These are phyloP conservation scores for Ceratocystis lukuohia DNA, from an alignment of 2,329 filamentous ascomycete genomes.

Conservation along the genomic window DNA sequence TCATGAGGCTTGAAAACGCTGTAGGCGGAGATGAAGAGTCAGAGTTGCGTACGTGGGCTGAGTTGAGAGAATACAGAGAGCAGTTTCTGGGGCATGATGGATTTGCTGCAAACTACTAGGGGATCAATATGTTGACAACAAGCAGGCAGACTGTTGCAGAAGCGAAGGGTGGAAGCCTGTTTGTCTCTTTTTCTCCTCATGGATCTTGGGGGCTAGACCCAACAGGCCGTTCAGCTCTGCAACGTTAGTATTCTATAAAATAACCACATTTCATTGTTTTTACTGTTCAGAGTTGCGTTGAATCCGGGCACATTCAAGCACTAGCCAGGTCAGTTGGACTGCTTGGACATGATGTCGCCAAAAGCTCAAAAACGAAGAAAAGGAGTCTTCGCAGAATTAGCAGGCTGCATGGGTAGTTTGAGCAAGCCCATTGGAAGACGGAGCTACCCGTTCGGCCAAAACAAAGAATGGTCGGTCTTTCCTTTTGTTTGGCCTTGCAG, in stretches of 20 bases:
- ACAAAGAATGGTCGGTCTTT: neutral
- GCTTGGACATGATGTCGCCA: conserved; percentile 1
- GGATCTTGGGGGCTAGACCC: neutral
- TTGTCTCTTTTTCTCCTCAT: neutral
- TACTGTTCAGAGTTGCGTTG: neutral
- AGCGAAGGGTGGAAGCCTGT: neutral
- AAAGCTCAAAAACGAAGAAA: neutral
- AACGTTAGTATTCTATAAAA: neutral
- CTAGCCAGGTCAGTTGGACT: neutral
- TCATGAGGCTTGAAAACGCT: conserved; percentile 16
- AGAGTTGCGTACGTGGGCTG: conserved; percentile 17
- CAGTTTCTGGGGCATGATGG: conserved; percentile 19
- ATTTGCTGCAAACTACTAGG: conserved; percentile 17
- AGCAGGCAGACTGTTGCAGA: neutral
- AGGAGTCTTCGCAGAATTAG: neutral
- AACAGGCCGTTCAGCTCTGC: neutral
- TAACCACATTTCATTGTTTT: neutral
- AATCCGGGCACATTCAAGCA: neutral
- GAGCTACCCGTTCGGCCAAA: neutral
- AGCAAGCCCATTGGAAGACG: conserved; percentile 2
- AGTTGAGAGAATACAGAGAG: conserved; percentile 16
- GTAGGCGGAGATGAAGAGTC: conserved; percentile 17
- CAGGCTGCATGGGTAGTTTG: neutral
- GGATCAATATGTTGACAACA: neutral
- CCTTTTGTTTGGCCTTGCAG: neutral